A percentile compares a stretch with the other conserved stretches of the same genome.
These are phyloP conservation scores for Solanum megistacrolobum DNA, from an alignment of 257 asterid genomes.

Conservation along the genomic window DNA sequence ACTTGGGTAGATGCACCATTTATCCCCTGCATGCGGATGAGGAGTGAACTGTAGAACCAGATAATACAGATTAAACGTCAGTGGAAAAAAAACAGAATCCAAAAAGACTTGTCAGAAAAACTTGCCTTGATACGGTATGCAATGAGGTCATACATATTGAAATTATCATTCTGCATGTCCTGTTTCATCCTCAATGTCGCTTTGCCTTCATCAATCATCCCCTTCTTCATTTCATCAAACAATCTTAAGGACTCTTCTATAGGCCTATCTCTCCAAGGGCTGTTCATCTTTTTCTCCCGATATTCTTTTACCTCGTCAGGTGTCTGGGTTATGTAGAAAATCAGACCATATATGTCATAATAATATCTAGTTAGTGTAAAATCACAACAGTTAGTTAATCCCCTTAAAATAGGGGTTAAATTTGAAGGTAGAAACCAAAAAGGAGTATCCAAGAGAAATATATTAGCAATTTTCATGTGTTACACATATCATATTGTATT, in stretches of 20 bases:
- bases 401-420: not conserved
- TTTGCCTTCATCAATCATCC: constrained; percentile 79
- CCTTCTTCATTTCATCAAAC: constrained; percentile 83
- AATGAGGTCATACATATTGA: constrained; percentile 90
- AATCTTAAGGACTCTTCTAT: constrained; percentile 67
- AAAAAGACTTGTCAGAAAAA: not conserved
- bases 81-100: not conserved
- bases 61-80: constrained; percentile 4
- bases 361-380: not conserved
- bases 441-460: not conserved
- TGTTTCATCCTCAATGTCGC: constrained; percentile 96
- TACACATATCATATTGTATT: not conserved
- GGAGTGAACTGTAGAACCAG: constrained; percentile 68
- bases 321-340: constrained; percentile 33
- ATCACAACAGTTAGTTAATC: not conserved
- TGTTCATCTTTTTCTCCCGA: constrained; percentile 80
- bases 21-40: constrained; percentile 98
- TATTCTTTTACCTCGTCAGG: constrained; percentile 90
- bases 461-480: not conserved
- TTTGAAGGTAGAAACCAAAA: not conserved
- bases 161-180: constrained; percentile 94
- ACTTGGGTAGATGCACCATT: constrained; percentile 98
- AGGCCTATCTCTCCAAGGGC: constrained; percentile 95
- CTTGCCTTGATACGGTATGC: constrained; percentile 93
- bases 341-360: constrained; percentile 19